These are phyloP conservation scores for Crithidia expoeki DNA, from an alignment of 208 protist species.

Conservation along the genomic window DNA sequence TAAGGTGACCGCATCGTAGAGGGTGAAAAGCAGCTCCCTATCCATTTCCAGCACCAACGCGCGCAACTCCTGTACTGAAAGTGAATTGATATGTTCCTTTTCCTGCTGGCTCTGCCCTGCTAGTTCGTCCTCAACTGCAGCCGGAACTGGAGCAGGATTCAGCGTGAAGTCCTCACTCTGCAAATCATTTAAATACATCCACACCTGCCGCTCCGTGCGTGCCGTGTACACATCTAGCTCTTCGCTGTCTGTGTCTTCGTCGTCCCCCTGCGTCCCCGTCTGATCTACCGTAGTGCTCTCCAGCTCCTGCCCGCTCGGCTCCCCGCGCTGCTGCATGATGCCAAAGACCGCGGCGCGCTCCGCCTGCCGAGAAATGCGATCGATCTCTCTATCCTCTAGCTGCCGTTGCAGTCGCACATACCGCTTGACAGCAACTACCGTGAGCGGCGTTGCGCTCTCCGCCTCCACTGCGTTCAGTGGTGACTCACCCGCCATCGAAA, in stretches of 20 bases:
- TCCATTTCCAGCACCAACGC: conserved; percentile 30
- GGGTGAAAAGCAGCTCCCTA: conserved; percentile 18
- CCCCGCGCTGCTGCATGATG: not conserved
- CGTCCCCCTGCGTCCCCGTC: conserved; percentile 4
- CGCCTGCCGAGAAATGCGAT: not conserved
- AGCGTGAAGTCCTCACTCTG: not conserved
- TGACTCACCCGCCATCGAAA: not conserved
- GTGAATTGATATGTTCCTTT: conserved; percentile 9
- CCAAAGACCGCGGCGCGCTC: not conserved
- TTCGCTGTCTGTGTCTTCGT: conserved; percentile 29
- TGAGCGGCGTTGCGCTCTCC: not conserved
- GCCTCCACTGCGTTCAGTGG: not conserved
- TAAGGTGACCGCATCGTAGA: conserved; percentile 35
- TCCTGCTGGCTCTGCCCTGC: conserved; percentile 6
- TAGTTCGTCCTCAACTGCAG: not conserved
- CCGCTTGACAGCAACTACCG: not conserved
- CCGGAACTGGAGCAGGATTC: not conserved
- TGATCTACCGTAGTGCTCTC: conserved; percentile 2
- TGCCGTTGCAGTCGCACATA: conserved; percentile 9
- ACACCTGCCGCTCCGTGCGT: conserved; percentile 17
- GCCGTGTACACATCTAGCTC: conserved; percentile 18
- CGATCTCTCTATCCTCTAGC: not conserved
- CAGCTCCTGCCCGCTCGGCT: conserved; percentile 6
- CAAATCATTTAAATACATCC: conserved; percentile 14
- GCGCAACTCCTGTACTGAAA: conserved; percentile 35